Percentiles rank a stretch among this genome's conserved stretches.
Conservation (phyloP, 257 asterid species). For the Solanum arcanum region DNA sequence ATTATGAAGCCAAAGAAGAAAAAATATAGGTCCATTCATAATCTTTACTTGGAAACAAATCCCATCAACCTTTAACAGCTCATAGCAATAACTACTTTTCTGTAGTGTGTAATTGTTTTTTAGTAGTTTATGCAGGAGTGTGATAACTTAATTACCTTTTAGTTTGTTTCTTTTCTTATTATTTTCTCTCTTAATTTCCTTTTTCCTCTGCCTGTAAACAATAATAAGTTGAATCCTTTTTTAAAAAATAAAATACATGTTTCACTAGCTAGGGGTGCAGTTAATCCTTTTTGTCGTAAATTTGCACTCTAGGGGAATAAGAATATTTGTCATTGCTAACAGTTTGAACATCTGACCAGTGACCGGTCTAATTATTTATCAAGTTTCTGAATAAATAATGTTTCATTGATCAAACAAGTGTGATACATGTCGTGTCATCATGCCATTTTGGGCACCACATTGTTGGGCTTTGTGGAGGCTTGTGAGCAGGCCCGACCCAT, state of each 20-base stretch:
- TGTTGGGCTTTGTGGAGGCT: too few species aligned
- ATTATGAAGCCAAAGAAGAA: background rate
- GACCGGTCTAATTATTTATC: background rate
- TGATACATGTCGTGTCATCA: background rate
- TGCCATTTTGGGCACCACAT: background rate
- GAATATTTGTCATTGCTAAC: background rate
- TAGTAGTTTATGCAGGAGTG: background rate
- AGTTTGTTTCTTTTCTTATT: background rate
- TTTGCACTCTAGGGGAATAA: too few species aligned
- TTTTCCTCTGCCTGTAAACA: background rate
- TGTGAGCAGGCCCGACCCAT: too few species aligned
- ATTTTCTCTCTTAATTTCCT: background rate
- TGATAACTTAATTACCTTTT: background rate
- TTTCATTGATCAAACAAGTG: background rate
- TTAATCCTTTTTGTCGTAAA: background rate
- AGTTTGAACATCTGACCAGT: background rate
- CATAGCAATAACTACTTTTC: background rate
- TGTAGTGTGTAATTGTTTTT: background rate
- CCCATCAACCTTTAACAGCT: background rate
- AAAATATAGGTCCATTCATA: background rate
- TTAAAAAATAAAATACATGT: background rate
- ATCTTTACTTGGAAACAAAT: background rate
- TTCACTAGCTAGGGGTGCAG: background rate
- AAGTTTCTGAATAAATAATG: background rate
- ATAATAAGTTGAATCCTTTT: background rate